Evolutionary conservation across 345 rosid genomes (phyloP), one percentile per base, ranked within the genome.

Genomic region (Erysimum cheiranthoides): DNA sequence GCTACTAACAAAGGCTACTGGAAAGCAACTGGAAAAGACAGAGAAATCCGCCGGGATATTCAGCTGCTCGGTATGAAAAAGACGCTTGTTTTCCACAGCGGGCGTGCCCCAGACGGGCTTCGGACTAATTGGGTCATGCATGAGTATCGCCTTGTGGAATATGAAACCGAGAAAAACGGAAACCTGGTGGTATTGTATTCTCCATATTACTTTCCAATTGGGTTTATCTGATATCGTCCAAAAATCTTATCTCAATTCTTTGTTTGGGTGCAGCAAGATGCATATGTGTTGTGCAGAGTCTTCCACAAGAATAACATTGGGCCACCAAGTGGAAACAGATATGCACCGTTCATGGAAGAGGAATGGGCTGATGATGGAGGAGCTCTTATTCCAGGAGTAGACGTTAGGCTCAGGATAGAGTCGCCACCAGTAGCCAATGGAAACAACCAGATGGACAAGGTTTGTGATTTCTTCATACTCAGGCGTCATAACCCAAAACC

Each of bases 121-220:
- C 79, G 96, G 51, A 91, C 98, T 45, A 85, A 94, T 77, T 94
- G 98, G 98, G 98, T 94, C 32, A 94, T 94, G 96, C 98, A 94
- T 3, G 98, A 94, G 74, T 94, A 94, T 74, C 88, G 97, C 17
- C 92, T 94, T 51, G 86, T 80, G 71, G 96, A 91, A 8, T 86
- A 82, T 53, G 96, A 87, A 61, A 74, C 69, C 18, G 86, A 85
- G n/a, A 82, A 47, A 38, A 75, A 77, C 8, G 85, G 85, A 52
- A 67, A 71, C 54, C 35, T 70, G 59, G 88, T 85, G 96, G 98
- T 87, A 72, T 11, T 13, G 9, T 61, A 31, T 54, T 34, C 0
- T 40, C 57, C 40, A 21, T 2, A 43, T 65, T 18, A 28, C 71
- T 66, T 40, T 14, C 40, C 0, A 10, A 47, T 32, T 25, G 56